These are phyloP conservation scores for Fonsecaea multimorphosa DNA, from an alignment of 2,329 filamentous ascomycete genomes.

Conservation along the genomic window DNA sequence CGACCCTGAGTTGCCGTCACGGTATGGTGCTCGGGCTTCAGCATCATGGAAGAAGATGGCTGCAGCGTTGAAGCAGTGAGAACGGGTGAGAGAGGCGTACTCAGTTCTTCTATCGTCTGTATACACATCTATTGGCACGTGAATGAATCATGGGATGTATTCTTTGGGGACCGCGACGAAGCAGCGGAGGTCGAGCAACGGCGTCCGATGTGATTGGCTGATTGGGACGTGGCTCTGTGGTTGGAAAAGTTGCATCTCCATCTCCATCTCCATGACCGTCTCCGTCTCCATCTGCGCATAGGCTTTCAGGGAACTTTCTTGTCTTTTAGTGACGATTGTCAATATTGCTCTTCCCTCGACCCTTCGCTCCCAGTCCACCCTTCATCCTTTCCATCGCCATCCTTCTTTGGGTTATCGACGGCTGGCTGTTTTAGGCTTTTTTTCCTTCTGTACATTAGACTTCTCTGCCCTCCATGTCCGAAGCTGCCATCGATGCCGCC, in stretches of 20 bases:
- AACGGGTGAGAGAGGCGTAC: background rate
- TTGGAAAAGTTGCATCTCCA: constrained; percentile 13
- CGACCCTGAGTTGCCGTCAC: background rate
- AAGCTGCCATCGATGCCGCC: constrained; percentile 32
- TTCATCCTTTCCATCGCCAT: constrained; percentile 9
- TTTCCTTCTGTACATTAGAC: constrained; percentile 21
- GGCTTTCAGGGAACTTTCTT: background rate
- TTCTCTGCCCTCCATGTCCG: constrained; percentile 29
- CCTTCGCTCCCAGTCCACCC: background rate
- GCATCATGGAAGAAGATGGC: constrained; percentile 13
- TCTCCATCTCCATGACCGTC: constrained; percentile 2
- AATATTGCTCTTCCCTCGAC: background rate
- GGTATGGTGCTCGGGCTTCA: constrained; percentile 8
- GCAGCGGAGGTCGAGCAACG: background rate
- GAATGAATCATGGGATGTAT: background rate
- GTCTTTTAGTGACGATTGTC: constrained; percentile 3
- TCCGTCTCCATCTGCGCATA: background rate
- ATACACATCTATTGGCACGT: background rate
- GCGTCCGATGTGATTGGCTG: background rate
- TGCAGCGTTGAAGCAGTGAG: background rate
- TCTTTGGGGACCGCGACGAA: too few relatives aligned
- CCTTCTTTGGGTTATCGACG: background rate
- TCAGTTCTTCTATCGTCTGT: background rate
- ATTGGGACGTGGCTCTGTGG: background rate
- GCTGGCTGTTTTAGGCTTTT: background rate